phyloP scores from a whole-genome alignment of 2,329 filamentous ascomycete genomes.

The Aspergillus ruber region DNA sequence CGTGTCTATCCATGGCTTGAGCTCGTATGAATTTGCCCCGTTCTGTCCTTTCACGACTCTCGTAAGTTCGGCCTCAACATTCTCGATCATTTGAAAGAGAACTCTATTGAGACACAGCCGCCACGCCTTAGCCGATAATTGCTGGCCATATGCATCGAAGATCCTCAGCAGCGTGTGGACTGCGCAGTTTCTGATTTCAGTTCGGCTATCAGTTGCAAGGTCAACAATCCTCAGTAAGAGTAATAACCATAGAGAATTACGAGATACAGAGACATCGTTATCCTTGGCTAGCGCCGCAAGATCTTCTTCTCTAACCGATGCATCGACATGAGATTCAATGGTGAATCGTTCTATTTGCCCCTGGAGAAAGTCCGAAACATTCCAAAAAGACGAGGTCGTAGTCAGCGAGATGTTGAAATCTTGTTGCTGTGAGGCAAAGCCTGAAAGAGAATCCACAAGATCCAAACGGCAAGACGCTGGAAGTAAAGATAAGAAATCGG shows the following conservation, averaged over 20 bases:
- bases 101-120: conserved; percentile 74
- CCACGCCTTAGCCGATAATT: conserved; percentile 72
- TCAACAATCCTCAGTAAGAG: conserved; percentile 35
- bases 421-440: conserved; percentile 81
- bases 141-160: conserved; percentile 83
- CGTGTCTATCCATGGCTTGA: conserved; percentile 64
- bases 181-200: conserved; percentile 51
- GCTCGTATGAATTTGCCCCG: conserved; percentile 19
- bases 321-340: conserved; percentile 31
- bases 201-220: conserved; percentile 34
- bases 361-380: conserved; percentile 78
- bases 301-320: conserved; percentile 50
- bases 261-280: conserved; percentile 53
- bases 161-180: conserved; percentile 88
- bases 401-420: conserved; percentile 95
- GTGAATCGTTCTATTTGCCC: conserved; percentile 40
- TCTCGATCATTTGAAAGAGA: conserved; percentile 68
- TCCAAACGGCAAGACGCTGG: conserved; percentile 66
- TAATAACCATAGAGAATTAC: conserved; percentile 27
- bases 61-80: conserved; percentile 52
- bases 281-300: conserved; percentile 55
- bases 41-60: conserved; percentile 10
- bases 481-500: conserved; percentile 76
- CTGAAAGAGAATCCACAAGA: conserved; percentile 79
- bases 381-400: conserved; percentile 93